These are phyloP conservation scores for Stephania cephalantha DNA, from an alignment of 164 flowering plant genomes.

Conservation along the genomic window DNA sequence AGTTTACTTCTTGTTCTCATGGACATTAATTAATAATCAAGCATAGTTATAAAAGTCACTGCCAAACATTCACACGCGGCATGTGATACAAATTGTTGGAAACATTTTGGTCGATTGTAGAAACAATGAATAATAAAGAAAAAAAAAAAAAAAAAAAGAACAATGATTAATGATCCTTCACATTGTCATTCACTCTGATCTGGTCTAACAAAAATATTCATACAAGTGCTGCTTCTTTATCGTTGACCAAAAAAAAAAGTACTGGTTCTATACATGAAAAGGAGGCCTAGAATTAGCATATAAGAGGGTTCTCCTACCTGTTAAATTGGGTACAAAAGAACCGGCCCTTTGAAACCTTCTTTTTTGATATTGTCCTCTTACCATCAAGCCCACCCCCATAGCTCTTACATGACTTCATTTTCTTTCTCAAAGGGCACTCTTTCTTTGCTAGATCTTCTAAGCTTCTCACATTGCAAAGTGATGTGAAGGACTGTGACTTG, in stretches of 20 bases:
- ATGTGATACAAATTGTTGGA: too few relatives aligned
- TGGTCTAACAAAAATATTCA: too few relatives aligned
- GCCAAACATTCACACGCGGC: too few relatives aligned
- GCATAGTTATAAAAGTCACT: too few relatives aligned
- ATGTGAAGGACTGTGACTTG: conserved; percentile 71
- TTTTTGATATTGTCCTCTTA: conserved; percentile 36
- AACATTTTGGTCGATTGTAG: too few relatives aligned
- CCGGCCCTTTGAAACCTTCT: conserved; percentile 39
- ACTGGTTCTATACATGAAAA: conserved; percentile 17
- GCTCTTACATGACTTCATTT: conserved; percentile 56
- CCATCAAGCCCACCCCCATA: conserved; percentile 41
- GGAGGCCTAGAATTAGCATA: conserved; percentile 32
- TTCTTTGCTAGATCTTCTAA: conserved; percentile 67
- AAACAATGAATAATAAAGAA: too few relatives aligned
- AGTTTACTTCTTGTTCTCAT: too few relatives aligned
- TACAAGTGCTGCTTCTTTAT: too few relatives aligned
- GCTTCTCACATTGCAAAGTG: conserved; percentile 50
- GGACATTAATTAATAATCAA: too few relatives aligned
- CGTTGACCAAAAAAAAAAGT: too few relatives aligned
- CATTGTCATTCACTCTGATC: not conserved
- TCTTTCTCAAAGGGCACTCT: conserved; percentile 39
- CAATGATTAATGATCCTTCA: not conserved
- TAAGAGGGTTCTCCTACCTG: conserved; percentile 22
- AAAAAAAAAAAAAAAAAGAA: too few relatives aligned
- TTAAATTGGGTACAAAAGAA: conserved; percentile 25